Base-by-base conservation (phyloP, 1,139 yeast genomes). In the Debaryomyces psychrophilus region DNA sequence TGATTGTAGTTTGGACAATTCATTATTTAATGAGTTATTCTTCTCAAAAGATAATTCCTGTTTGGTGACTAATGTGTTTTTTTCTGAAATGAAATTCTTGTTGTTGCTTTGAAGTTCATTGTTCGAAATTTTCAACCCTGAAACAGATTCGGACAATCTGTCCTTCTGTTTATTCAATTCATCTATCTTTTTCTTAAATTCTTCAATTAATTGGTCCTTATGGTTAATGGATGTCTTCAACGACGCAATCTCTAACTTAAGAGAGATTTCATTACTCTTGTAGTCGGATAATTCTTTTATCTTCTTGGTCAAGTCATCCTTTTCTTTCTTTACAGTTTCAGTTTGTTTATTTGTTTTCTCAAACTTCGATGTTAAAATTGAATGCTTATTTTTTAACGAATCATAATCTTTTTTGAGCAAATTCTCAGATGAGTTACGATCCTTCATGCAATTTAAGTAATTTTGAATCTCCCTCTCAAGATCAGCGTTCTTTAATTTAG, bases 121-220 rank as follows among this genome's bases (percentile, higher is more conserved):
- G 38, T 75, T 68, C 31, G 75, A 69, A 17, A 68, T 70, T 45
- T 70, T 73, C 38, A 80, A 62, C 31, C 76, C 78, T 25, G 72
- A 67, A 25, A 76, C 54, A 8, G 72, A 65, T 22, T 69, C 71
- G 38, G 67, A 69, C 44, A 81, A 57, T 29, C 60, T 65, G 18
- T 68, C 65, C 44, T 70, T 68, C 45, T 71, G 71, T 46, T 60
- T 58, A 33, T 70, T 71, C 17, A 81, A 56, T 3, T 64, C 68
- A 12, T 65, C 65, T 11, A 79, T 55, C 33, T 57, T 54, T 28
- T 69, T 64, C 49, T 76, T 79, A 37, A 72, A 63, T 46, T 79
- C 78, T 3, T 60, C 67, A 20, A 81, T 72, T 12, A 74, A 71
- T 49, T 76, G 76, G 25, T 82, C 85, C 53, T 80, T 77, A 51